Conservation (phyloP, 2,329 filamentous ascomycete species). For the Pezicula neosporulosa region DNA sequence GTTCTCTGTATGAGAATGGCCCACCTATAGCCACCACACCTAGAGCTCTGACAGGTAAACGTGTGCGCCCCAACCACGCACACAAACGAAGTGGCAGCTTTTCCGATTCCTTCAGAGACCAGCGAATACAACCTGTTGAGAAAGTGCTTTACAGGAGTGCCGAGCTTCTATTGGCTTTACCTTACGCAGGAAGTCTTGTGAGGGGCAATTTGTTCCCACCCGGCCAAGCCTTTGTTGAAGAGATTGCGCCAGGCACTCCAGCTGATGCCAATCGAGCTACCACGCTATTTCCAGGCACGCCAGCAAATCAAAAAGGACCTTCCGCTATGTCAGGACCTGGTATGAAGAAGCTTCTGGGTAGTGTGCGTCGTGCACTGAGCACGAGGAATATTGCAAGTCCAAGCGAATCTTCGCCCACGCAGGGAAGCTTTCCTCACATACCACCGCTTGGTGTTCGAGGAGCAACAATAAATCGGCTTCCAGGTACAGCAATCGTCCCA, state of each 20-base stretch:
- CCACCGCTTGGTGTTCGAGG: slow-evolving; percentile 31
- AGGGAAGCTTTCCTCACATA: slow-evolving; percentile 29
- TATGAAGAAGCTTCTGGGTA: slow-evolving; percentile 83
- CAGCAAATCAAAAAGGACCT: slow-evolving; percentile 41
- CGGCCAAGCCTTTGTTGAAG: slow-evolving; percentile 74
- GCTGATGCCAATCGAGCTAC: slow-evolving; percentile 47
- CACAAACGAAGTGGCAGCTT: slow-evolving; percentile 88
- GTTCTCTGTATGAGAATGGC: slow-evolving; percentile 40
- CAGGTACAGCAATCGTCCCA: slow-evolving; percentile 58
- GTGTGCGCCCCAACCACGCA: slow-evolving; percentile 50
- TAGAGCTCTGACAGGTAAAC: slow-evolving; percentile 54
- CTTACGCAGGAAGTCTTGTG: slow-evolving; percentile 80
- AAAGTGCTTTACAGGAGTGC: slow-evolving; percentile 49
- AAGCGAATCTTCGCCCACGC: slow-evolving; percentile 28
- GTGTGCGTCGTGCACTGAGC: slow-evolving; percentile 78
- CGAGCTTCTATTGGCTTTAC: slow-evolving; percentile 58
- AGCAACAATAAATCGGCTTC: slow-evolving; percentile 54
- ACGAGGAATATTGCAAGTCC: slow-evolving; percentile 33
- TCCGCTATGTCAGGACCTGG: slow-evolving; percentile 67
- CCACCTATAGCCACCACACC: slow-evolving; percentile 57
- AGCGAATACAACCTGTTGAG: slow-evolving; percentile 44
- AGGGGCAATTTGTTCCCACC: slow-evolving; percentile 83
- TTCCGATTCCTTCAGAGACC: slow-evolving; percentile 76
- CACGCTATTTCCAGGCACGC: slow-evolving; percentile 40
- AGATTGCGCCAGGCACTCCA: slow-evolving; percentile 49